Evolutionary conservation across 306 rosid genomes (phyloP).

Genomic region (Psophocarpus tetragonolobus): DNA sequence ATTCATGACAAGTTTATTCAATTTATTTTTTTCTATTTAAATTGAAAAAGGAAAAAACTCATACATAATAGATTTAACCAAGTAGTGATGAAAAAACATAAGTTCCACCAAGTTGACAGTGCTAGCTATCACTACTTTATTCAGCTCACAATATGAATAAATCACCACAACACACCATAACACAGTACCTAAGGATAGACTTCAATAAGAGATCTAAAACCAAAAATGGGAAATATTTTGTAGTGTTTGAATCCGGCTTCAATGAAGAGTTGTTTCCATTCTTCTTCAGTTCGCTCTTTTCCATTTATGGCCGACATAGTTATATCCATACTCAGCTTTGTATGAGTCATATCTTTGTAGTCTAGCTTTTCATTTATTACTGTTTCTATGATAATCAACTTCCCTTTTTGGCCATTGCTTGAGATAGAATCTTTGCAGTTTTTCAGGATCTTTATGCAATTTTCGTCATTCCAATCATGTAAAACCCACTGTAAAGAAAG

Average conservation of each 20-base stretch:
- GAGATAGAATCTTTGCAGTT: constrained; percentile 37
- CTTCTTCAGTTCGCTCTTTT: too few relatives aligned
- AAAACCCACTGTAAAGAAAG: constrained; percentile 21
- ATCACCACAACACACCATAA: not conserved
- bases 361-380: constrained; percentile 34
- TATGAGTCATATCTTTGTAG: not conserved
- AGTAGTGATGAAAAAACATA: not conserved
- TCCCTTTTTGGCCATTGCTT: constrained; percentile 25
- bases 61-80: not conserved
- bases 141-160: not conserved
- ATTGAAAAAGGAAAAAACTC: not conserved
- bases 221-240: too few relatives aligned
- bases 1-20: too few relatives aligned
- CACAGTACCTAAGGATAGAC: constrained; percentile 31
- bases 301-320: constrained; percentile 31
- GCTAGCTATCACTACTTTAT: not conserved
- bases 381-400: constrained; percentile 1
- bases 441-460: constrained; percentile 34
- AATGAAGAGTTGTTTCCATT: constrained; percentile 42
- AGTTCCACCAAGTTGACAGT: not conserved
- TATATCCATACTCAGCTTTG: constrained; percentile 38
- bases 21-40: not conserved
- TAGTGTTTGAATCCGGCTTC: too few relatives aligned
- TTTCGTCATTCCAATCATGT: constrained; percentile 36
- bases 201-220: constrained; percentile 50